A percentile compares a stretch with the other conserved stretches of the same genome.
These are phyloP conservation scores for Starmerella potacharoeniae DNA, from an alignment of 805 yeast species.

Conservation along the genomic window DNA sequence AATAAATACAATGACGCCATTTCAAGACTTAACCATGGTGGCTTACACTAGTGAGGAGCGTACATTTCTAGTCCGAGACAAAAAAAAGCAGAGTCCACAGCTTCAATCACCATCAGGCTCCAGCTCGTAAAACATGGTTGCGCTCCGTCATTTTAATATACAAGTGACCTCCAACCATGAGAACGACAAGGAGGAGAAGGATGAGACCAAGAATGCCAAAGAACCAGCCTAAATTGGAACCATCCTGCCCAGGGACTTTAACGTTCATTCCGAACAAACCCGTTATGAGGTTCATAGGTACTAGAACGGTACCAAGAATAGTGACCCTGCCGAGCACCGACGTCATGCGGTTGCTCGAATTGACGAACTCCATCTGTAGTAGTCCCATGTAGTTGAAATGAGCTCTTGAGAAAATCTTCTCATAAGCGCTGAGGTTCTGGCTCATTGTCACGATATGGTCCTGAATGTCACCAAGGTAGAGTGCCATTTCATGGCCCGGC, in stretches of 20 bases:
- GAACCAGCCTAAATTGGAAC: constrained; percentile 46
- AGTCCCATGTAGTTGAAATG: constrained; percentile 91
- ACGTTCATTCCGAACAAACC: constrained; percentile 97
- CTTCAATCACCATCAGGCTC: neutral
- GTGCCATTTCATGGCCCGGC: constrained; percentile 84
- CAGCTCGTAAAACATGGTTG: neutral
- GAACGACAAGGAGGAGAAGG: constrained; percentile 31
- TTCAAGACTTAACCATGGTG: too few relatives aligned
- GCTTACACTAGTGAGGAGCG: too few relatives aligned
- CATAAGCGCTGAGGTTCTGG: constrained; percentile 79
- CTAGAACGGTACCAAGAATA: constrained; percentile 73
- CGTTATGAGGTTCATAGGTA: constrained; percentile 81
- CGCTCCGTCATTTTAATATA: constrained; percentile 11
- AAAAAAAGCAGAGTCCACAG: too few relatives aligned
- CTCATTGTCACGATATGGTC: constrained; percentile 95
- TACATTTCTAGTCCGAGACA: too few relatives aligned
- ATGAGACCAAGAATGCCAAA: constrained; percentile 53
- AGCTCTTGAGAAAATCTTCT: constrained; percentile 82
- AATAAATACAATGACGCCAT: too few relatives aligned
- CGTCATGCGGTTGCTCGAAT: constrained; percentile 74
- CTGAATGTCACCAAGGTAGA: constrained; percentile 89
- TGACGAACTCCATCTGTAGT: constrained; percentile 82
- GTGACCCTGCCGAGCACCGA: constrained; percentile 84
- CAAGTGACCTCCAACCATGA: constrained; percentile 32
- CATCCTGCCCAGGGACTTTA: constrained; percentile 59